Percentiles rank a stretch among this genome's conserved stretches.
Conservation (phyloP, 768 basidiomycete species). For the Gymnopilus dilepis region DNA sequence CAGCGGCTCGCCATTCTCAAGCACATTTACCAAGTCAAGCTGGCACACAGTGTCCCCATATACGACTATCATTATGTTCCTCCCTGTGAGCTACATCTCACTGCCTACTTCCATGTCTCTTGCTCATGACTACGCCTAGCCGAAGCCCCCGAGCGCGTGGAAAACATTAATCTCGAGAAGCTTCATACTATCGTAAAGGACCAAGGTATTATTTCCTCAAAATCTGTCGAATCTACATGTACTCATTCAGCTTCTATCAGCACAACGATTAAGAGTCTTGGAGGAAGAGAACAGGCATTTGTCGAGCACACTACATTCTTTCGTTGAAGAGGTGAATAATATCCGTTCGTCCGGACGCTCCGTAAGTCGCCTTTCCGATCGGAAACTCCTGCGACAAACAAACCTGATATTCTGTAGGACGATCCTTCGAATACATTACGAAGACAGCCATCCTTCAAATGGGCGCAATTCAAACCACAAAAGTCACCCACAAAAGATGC, state of each 20-base stretch:
- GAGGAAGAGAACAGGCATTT: conserved; percentile 83
- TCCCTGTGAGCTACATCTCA: conserved; percentile 63
- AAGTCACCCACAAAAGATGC: conserved; percentile 82
- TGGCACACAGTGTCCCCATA: conserved; percentile 81
- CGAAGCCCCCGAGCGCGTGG: conserved; percentile 35
- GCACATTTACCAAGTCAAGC: conserved; percentile 88
- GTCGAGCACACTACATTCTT: conserved; percentile 61
- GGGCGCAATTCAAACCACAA: conserved; percentile 81
- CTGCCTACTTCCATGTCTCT: conserved; percentile 10
- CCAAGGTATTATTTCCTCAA: conserved; percentile 58
- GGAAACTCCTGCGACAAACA: conserved; percentile 10
- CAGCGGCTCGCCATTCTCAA: conserved; percentile 92
- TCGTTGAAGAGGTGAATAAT: conserved; percentile 68
- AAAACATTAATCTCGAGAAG: conserved; percentile 64
- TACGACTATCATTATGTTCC: conserved; percentile 88
- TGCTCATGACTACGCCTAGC: conserved; percentile 28
- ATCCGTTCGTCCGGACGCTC: conserved; percentile 48
- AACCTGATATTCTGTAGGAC: conserved; percentile 32
- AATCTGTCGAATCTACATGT: conserved; percentile 11
- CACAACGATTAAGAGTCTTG: conserved; percentile 65
- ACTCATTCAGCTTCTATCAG: conserved; percentile 41
- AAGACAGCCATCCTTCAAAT: conserved; percentile 86
- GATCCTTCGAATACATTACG: conserved; percentile 52
- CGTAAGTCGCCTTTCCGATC: conserved; percentile 30
- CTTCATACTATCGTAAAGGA: conserved; percentile 71